phyloP scores from a whole-genome alignment of 495 filamentous ascomycete species.

The Penicilliopsis zonata region DNA sequence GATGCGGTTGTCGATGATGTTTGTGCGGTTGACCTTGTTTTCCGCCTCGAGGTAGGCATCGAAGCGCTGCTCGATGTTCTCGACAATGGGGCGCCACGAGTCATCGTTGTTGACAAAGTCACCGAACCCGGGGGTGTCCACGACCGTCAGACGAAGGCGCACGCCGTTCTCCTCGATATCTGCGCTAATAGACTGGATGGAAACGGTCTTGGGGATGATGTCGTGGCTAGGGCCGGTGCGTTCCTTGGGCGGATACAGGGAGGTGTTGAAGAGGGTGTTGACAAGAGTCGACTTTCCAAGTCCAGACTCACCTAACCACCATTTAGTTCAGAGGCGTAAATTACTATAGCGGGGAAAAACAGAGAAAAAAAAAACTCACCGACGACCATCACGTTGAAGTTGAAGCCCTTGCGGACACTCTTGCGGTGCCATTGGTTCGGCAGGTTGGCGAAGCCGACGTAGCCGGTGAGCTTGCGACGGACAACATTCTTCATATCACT shows the following conservation, averaged over 20 bases:
- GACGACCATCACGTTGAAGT: slow-evolving; percentile 99
- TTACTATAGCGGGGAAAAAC: neutral
- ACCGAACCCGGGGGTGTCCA: slow-evolving; percentile 95
- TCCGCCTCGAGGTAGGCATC: slow-evolving; percentile 97
- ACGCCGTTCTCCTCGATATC: slow-evolving; percentile 99
- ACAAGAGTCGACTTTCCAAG: slow-evolving; percentile 98
- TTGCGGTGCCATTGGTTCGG: slow-evolving; percentile 99
- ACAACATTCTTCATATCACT: slow-evolving; percentile 95
- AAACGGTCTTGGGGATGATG: slow-evolving; percentile 97
- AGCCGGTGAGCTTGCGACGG: slow-evolving; percentile 93
- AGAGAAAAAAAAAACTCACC: slow-evolving; percentile 48
- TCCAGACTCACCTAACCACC: slow-evolving; percentile 78
- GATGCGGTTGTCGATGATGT: slow-evolving; percentile 97
- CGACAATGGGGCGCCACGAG: slow-evolving; percentile 95
- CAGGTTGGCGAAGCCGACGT: slow-evolving; percentile 96
- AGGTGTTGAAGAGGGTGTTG: slow-evolving; percentile 99
- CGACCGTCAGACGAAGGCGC: slow-evolving; percentile 89
- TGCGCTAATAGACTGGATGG: slow-evolving; percentile 95
- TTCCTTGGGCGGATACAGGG: slow-evolving; percentile 96
- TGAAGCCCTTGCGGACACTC: slow-evolving; percentile 99
- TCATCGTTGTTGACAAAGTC: slow-evolving; percentile 99
- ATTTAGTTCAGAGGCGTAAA: neutral
- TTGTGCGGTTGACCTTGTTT: slow-evolving; percentile 99
- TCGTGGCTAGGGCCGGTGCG: slow-evolving; percentile 92
- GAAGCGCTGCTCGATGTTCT: slow-evolving; percentile 98